phyloP scores from a whole-genome alignment of 2,329 filamentous ascomycete species.

The Trichoderma lentiforme region DNA sequence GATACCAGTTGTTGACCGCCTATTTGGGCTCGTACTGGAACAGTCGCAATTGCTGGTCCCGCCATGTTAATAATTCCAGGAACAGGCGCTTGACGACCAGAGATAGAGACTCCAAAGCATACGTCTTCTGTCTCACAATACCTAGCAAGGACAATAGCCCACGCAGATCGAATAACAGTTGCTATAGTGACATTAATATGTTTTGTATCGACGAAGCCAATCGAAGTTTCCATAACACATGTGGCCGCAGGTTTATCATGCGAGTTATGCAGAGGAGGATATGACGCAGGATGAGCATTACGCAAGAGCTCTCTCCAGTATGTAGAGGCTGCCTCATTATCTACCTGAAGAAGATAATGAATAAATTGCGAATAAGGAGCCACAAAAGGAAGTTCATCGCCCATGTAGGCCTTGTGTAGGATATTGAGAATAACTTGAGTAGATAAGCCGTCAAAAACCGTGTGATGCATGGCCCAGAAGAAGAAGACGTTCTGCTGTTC shows the following conservation, averaged over 20 bases:
- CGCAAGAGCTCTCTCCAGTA: neutral
- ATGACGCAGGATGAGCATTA: neutral
- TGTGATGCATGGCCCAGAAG: neutral
- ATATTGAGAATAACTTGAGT: neutral
- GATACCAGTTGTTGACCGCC: neutral
- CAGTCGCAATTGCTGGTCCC: slow-evolving; percentile 24
- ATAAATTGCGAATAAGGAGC: neutral
- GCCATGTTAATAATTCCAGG: slow-evolving; percentile 20
- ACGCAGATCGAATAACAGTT: slow-evolving; percentile 7
- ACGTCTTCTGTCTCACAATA: slow-evolving; percentile 31
- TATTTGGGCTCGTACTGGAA: slow-evolving; percentile 16
- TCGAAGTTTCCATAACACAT: neutral
- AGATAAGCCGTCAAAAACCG: slow-evolving; percentile 6
- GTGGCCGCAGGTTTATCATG: neutral
- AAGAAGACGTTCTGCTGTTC: neutral
- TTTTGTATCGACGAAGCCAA: neutral
- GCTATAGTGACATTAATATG: slow-evolving; percentile 17
- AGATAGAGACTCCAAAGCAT: slow-evolving; percentile 23
- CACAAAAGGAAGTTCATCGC: neutral
- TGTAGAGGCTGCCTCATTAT: neutral
- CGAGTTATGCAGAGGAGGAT: neutral
- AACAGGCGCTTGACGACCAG: slow-evolving; percentile 23
- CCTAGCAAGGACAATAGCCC: slow-evolving; percentile 27
- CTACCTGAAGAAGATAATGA: neutral
- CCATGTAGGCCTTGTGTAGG: neutral